Percentiles rank a stretch among this genome's conserved stretches.
Evolutionary conservation across 768 basidiomycete genomes (phyloP).

Genomic region (Lepiota brunneoincarnata): DNA sequence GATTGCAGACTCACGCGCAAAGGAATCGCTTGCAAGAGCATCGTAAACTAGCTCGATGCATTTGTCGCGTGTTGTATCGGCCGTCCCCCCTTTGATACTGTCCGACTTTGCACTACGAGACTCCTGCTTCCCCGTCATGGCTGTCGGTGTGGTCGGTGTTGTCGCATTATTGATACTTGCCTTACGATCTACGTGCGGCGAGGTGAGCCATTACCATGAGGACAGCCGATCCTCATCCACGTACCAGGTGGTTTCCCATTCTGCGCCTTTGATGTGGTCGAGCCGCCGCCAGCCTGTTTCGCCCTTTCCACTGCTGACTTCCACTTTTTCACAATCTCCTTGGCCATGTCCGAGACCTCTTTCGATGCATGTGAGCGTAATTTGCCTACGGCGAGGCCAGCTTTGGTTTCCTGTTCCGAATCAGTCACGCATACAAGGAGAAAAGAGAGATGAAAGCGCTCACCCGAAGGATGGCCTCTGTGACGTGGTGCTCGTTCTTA

Average conservation of each 20-base stretch:
- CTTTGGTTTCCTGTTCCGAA: constrained; percentile 76
- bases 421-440: constrained; percentile 13
- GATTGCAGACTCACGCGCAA: constrained; percentile 66
- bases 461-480: constrained; percentile 73
- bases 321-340: constrained; percentile 92
- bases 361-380: constrained; percentile 71
- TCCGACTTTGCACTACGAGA: constrained; percentile 69
- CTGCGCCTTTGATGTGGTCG: constrained; percentile 4
- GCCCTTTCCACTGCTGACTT: constrained; percentile 82
- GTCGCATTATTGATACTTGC: constrained; percentile 25
- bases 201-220: not conserved
- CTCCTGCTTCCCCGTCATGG: constrained; percentile 31
- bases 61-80: constrained; percentile 80
- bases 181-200: constrained; percentile 21
- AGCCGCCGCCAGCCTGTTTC: constrained; percentile 12
- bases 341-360: constrained; percentile 77
- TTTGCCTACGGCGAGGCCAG: constrained; percentile 90
- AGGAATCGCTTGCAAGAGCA: constrained; percentile 82
- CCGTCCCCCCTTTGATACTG: constrained; percentile 55
- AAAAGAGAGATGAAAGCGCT: constrained; percentile 33
- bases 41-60: constrained; percentile 92
- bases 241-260: constrained; percentile 29
- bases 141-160: constrained; percentile 38
- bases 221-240: not conserved
- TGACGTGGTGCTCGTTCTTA: constrained; percentile 67